These are phyloP conservation scores for Xylariaceae sp. DNA, from an alignment of 2,329 filamentous ascomycete genomes.

Conservation along the genomic window DNA sequence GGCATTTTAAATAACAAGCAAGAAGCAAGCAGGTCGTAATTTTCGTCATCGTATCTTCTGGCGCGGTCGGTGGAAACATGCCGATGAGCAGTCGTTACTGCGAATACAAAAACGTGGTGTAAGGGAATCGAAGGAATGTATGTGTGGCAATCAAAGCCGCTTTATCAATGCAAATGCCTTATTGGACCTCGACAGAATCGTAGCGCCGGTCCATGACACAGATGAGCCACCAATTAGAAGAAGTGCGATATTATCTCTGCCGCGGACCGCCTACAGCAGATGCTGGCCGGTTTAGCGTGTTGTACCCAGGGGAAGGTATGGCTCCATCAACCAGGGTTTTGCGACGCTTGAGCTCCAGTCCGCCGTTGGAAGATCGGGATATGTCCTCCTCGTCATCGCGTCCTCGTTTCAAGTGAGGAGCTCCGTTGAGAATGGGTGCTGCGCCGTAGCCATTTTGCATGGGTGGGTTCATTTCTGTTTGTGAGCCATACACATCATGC, in stretches of 20 bases:
- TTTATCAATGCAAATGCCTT: slow-evolving; percentile 11
- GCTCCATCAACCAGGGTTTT: slow-evolving; percentile 69
- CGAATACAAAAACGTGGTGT: slow-evolving; percentile 37
- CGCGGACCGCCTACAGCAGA: slow-evolving; percentile 40
- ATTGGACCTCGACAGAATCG: slow-evolving; percentile 12
- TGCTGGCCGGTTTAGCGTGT: slow-evolving; percentile 47
- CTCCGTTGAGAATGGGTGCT: slow-evolving; percentile 65
- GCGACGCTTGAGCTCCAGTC: slow-evolving; percentile 70
- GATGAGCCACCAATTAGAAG: slow-evolving; percentile 4
- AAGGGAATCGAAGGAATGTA: slow-evolving; percentile 27
- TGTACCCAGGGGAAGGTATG: slow-evolving; percentile 49
- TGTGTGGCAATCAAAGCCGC: slow-evolving; percentile 5
- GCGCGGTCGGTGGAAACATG: slow-evolving; percentile 28
- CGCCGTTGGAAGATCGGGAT: slow-evolving; percentile 61
- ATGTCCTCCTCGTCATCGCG: slow-evolving; percentile 59
- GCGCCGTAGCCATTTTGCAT: slow-evolving; percentile 63
- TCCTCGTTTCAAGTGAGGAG: slow-evolving; percentile 44
- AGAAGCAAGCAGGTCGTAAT: slow-evolving; percentile 37
- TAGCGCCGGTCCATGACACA: slow-evolving; percentile 7
- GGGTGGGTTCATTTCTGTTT: slow-evolving; percentile 55
- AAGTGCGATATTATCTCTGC: slow-evolving; percentile 24
- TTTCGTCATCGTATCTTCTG: slow-evolving; percentile 38
- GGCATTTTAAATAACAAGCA: slow-evolving; percentile 34
- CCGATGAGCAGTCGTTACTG: slow-evolving; percentile 33
- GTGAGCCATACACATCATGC: slow-evolving; percentile 68